A percentile compares a stretch with the other conserved stretches of the same genome.
Evolutionary conservation across 306 rosid species (phyloP).

Genomic region (Echinosophora koreensis): DNA sequence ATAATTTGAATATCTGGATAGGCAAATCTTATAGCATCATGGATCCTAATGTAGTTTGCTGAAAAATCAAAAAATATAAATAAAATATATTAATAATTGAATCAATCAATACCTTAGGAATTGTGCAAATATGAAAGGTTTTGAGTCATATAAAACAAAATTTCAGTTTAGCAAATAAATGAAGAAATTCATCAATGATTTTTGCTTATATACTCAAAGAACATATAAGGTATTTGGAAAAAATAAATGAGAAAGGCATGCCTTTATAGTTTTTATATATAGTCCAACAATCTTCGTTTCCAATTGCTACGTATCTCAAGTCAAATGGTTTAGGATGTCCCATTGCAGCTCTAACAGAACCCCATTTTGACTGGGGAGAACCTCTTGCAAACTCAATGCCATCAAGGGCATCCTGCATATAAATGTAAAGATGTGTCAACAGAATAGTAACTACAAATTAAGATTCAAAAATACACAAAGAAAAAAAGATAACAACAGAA

Average conservation of each 20-base stretch:
- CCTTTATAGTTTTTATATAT: slow-evolving; percentile 62
- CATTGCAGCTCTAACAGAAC: slow-evolving; percentile 68
- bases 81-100: neutral
- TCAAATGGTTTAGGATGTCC: slow-evolving; percentile 82
- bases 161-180: no score
- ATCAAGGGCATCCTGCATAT: slow-evolving; percentile 71
- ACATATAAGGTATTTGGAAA: no score
- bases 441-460: no score
- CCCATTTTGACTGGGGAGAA: slow-evolving; percentile 65
- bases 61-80: neutral
- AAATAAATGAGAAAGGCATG: neutral
- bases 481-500: no score
- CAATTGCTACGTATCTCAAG: slow-evolving; percentile 68
- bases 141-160: neutral
- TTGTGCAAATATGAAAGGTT: no score
- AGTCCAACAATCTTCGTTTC: slow-evolving; percentile 72
- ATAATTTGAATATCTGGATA: slow-evolving; percentile 73
- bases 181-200: no score
- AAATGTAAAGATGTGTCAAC: neutral
- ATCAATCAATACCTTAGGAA: neutral
- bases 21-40: slow-evolving; percentile 54
- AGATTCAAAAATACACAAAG: neutral
- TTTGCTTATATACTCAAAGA: no score
- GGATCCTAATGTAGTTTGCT: slow-evolving; percentile 73
- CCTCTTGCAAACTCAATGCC: slow-evolving; percentile 82